Evolutionary conservation across 352 stramenopile species (phyloP), one percentile per base, ranked within the genome.

Genomic region (Pythium apleroticum): DNA sequence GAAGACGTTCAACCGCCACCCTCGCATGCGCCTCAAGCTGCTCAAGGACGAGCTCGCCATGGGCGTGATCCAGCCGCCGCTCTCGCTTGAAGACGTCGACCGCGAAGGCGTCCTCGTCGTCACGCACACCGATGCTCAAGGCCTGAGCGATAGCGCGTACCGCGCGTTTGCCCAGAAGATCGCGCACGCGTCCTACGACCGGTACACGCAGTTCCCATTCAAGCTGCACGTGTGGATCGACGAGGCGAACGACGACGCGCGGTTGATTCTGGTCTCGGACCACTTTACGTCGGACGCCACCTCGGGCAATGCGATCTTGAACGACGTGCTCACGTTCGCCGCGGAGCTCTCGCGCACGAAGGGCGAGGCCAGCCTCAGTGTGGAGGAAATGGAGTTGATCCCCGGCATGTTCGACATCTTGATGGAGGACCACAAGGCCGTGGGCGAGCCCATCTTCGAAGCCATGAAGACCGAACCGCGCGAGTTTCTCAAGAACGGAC

Each of bases 191-290:
- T 37, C 66, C 17, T 82, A 78, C 43, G 78, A 89, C 56, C 77
- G 76, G 17, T 80, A 68, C 60, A 65, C 53, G 17, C 53, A 86
- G 57, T 81, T 87, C 59, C 74, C 75, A 54, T 89, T 81, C 50
- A 22, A 8, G 17, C 15, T 69, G 72, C 78, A 72, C 0, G 62
- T 80, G 20, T 86, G 77, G 76, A 63, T 81, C 0, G 74, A 84
- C 49, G 9, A 11, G 4, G 20, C 35, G 11, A 48, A 33, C 20
- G 28, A 66, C 39, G 63, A 66, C 6, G 73, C 63, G 2, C 68
- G 75, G 0, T 31, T 86, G 14, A 66, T 82, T 48, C 63, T 86
- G 27, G 77, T 82, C 66, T 76, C 71, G 25, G 78, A 86, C 45
- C 73, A 86, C 52, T 81, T 73, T 57, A 69, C 75, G 55, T 75